Conservation (phyloP, 257 asterid species). For the Solanum chilense region DNA sequence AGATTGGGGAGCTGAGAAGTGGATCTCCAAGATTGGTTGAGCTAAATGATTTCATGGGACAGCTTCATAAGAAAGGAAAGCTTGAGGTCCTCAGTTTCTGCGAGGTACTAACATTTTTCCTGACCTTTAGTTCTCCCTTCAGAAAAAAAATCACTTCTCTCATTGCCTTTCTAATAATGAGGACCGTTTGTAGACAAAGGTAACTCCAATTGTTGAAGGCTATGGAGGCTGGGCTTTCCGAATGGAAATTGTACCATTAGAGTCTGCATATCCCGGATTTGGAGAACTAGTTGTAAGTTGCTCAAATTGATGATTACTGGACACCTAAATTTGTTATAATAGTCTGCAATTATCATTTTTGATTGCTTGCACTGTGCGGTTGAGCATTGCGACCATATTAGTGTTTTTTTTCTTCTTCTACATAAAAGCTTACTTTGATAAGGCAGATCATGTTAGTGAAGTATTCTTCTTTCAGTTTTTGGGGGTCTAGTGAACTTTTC, state of each 20-base stretch:
- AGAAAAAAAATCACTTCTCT: neutral
- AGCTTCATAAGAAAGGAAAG: slow-evolving; percentile 56
- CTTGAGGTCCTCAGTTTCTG: slow-evolving; percentile 95
- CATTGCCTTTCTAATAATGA: slow-evolving; percentile 4
- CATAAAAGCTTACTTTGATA: neutral
- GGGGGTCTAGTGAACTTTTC: neutral
- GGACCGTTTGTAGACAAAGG: slow-evolving; percentile 67
- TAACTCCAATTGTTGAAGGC: slow-evolving; percentile 96
- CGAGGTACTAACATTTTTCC: slow-evolving; percentile 38
- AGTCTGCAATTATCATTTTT: neutral
- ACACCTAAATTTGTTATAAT: neutral
- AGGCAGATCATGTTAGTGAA: neutral
- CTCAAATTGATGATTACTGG: neutral
- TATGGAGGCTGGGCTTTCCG: slow-evolving; percentile 98
- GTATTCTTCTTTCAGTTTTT: neutral
- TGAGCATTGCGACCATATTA: neutral
- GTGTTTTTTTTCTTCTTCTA: neutral
- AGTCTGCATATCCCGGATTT: slow-evolving; percentile 95
- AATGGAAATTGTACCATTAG: slow-evolving; percentile 93
- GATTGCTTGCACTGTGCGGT: neutral
- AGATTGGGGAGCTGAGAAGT: slow-evolving; percentile 97
- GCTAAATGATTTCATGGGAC: slow-evolving; percentile 77
- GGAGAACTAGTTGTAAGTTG: slow-evolving; percentile 87
- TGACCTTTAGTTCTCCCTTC: neutral
- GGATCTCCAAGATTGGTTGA: slow-evolving; percentile 94